phyloP scores from a whole-genome alignment of 1,284 basidiomycete species.

The Cerrena zonata region DNA sequence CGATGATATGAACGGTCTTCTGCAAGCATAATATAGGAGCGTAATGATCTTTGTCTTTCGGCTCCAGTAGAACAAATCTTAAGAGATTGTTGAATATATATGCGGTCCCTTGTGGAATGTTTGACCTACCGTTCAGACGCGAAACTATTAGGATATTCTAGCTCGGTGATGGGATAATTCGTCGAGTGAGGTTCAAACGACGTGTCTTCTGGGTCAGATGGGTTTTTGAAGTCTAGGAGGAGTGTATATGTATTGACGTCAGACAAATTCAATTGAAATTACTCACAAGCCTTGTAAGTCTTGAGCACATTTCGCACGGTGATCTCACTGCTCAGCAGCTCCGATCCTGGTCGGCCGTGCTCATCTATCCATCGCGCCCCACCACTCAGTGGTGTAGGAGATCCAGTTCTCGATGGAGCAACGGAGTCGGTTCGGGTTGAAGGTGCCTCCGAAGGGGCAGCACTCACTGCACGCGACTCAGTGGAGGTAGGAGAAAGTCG shows the following conservation, averaged over 20 bases:
- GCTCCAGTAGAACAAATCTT: constrained; percentile 66
- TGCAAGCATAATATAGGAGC: constrained; percentile 72
- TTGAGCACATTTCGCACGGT: constrained; percentile 56
- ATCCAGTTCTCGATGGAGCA: constrained; percentile 14
- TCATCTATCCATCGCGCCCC: constrained; percentile 40
- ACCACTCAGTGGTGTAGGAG: constrained; percentile 6
- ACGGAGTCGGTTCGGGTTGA: constrained; percentile 17
- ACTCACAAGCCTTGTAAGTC: constrained; percentile 62
- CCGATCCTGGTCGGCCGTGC: constrained; percentile 44
- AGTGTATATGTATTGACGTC: neutral
- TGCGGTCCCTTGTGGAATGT: constrained; percentile 9
- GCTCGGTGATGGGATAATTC: constrained; percentile 51
- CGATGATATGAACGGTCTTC: constrained; percentile 57
- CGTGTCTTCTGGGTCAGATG: constrained; percentile 48
- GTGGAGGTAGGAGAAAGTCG: constrained; percentile 18
- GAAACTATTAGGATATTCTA: constrained; percentile 67
- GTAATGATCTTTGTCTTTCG: constrained; percentile 76
- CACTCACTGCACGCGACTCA: constrained; percentile 21
- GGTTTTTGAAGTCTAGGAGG: constrained; percentile 58
- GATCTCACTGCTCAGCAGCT: constrained; percentile 53
- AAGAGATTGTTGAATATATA: constrained; percentile 2
- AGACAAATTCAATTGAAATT: neutral
- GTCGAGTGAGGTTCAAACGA: constrained; percentile 57
- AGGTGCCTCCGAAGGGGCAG: constrained; percentile 13
- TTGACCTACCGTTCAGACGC: constrained; percentile 55